phyloP scores from a whole-genome alignment of 2,329 filamentous ascomycete genomes.

The Cryoendolithus antarcticus region DNA sequence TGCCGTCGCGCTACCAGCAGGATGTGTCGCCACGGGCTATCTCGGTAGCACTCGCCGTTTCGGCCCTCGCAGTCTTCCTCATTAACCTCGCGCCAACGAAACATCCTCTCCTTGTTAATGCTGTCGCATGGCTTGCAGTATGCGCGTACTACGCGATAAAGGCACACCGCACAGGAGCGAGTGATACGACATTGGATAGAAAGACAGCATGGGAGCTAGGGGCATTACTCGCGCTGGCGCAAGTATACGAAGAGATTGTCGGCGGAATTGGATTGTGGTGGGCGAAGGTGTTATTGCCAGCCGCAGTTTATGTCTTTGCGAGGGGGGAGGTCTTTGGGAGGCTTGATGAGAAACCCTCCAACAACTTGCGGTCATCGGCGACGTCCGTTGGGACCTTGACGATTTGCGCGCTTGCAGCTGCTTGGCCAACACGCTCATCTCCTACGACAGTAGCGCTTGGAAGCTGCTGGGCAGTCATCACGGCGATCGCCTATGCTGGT shows the following conservation, averaged over 20 bases:
- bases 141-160: conserved; percentile 24
- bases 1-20: conserved; percentile 13
- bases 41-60: conserved; percentile 16
- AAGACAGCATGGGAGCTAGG: conserved; percentile 29
- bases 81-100: conserved; percentile 23
- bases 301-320: no score
- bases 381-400: neutral
- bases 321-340: no score
- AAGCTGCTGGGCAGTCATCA: no score
- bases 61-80: conserved; percentile 25
- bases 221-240: conserved; percentile 28
- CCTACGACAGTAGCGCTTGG: neutral
- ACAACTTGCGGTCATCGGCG: no score
- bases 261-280: conserved; percentile 33
- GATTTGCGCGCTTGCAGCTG: neutral
- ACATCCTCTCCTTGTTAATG: conserved; percentile 31
- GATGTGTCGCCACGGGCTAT: conserved; percentile 9
- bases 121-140: conserved; percentile 30
- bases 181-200: conserved; percentile 15
- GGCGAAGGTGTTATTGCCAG: conserved; percentile 28
- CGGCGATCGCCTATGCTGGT: no score
- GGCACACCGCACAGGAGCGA: conserved; percentile 16
- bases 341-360: no score
- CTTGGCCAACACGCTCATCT: neutral
- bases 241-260: conserved; percentile 32